Evolutionary conservation across 768 basidiomycete genomes (phyloP).

Genomic region (Agrocybe pediades): DNA sequence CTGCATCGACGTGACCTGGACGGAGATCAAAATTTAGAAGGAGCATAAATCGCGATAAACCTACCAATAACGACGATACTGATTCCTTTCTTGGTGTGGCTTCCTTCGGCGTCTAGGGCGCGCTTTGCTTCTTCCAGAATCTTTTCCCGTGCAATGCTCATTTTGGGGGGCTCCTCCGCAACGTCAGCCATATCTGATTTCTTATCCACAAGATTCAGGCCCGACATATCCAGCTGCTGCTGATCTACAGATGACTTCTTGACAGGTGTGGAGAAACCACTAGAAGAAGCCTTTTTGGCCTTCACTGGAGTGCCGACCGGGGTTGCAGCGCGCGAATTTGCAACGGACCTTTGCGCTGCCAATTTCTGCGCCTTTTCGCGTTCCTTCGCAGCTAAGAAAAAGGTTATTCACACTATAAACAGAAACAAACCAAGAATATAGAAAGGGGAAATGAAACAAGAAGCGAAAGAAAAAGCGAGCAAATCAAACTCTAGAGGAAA

Average conservation of each 20-base stretch:
- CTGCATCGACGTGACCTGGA: constrained; percentile 96
- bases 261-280: constrained; percentile 41
- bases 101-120: constrained; percentile 45
- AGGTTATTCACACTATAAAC: constrained; percentile 37
- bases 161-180: constrained; percentile 58
- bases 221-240: constrained; percentile 71
- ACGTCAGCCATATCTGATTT: constrained; percentile 40
- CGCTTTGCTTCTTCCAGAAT: constrained; percentile 78
- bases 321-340: constrained; percentile 48
- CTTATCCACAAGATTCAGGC: constrained; percentile 56
- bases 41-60: constrained; percentile 12
- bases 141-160: constrained; percentile 75
- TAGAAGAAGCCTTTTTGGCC: constrained; percentile 40
- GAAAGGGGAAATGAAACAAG: constrained; percentile 15
- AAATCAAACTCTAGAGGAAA: constrained; percentile 18
- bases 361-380: constrained; percentile 73
- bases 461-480: constrained; percentile 21
- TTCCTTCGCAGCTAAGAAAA: constrained; percentile 71
- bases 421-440: constrained; percentile 24
- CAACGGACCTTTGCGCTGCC: constrained; percentile 43
- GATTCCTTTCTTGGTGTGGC: constrained; percentile 65
- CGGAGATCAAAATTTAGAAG: background rate
- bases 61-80: constrained; percentile 93
- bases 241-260: constrained; percentile 44
- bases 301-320: constrained; percentile 44